These are phyloP conservation scores for Rhizophora mangle DNA, from an alignment of 345 rosid species.

Conservation along the genomic window DNA sequence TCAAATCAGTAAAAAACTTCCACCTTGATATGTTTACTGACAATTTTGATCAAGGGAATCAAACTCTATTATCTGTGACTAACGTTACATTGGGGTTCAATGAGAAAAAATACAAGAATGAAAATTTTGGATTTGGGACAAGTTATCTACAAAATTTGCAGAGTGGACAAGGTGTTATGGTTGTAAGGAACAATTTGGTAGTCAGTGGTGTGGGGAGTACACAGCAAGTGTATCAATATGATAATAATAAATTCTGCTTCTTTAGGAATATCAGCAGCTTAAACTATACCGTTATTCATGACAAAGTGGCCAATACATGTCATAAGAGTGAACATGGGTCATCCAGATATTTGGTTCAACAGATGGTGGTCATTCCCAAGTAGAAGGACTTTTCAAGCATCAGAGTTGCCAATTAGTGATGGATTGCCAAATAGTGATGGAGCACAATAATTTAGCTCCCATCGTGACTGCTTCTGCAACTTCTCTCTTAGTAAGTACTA, in stretches of 20 bases:
- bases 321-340: constrained; percentile 12
- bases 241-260: constrained; percentile 53
- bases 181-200: constrained; percentile 48
- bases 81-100: constrained; percentile 58
- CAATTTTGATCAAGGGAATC: constrained; percentile 35
- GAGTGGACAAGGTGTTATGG: constrained; percentile 47
- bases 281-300: constrained; percentile 55
- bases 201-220: constrained; percentile 47
- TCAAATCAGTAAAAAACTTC: constrained; percentile 49
- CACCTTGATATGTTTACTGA: constrained; percentile 38
- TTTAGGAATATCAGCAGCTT: constrained; percentile 73
- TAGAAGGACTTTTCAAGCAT: constrained; percentile 20
- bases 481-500: constrained; percentile 5
- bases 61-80: constrained; percentile 24
- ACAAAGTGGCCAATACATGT: constrained; percentile 37
- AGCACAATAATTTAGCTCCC: neutral
- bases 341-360: constrained; percentile 6
- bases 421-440: constrained; percentile 6
- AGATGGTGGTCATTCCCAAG: constrained; percentile 14
- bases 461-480: neutral
- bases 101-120: constrained; percentile 40
- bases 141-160: constrained; percentile 53
- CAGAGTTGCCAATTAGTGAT: constrained; percentile 6
- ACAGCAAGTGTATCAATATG: constrained; percentile 49
- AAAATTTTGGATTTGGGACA: constrained; percentile 14